phyloP scores from a whole-genome alignment of 169 alveolate species.

The Besnoitia besnoiti region DNA sequence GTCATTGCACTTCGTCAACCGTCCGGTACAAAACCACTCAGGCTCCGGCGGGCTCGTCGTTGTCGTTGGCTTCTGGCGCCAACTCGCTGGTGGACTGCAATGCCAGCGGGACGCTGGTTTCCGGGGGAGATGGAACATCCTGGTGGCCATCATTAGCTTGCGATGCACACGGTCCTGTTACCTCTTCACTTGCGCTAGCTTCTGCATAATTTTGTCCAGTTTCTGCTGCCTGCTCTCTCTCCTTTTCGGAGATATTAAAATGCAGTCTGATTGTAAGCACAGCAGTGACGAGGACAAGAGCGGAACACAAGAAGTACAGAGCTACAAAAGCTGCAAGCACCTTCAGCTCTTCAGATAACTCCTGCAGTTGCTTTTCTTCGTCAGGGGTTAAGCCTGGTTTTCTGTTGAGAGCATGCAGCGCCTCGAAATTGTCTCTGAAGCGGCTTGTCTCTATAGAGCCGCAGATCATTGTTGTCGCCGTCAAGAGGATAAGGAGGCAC shows the following conservation, averaged over 20 bases:
- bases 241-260: background rate
- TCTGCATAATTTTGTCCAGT: background rate
- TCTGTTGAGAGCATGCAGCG: background rate
- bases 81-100: too few species aligned
- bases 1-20: too few species aligned
- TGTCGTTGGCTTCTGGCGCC: too few species aligned
- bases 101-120: background rate
- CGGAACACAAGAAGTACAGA: background rate
- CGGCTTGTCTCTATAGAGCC: background rate
- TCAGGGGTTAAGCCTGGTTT: background rate
- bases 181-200: background rate
- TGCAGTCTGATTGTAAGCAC: background rate
- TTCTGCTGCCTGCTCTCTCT: background rate
- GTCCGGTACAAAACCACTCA: too few species aligned
- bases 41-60: too few species aligned
- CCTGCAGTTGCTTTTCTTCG: conserved; percentile 4
- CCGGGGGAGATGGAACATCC: background rate
- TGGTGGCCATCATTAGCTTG: background rate
- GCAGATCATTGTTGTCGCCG: background rate
- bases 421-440: background rate
- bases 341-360: background rate
- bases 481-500: background rate
- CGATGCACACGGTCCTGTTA: background rate
- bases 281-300: conserved; percentile 5
- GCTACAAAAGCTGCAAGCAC: conserved; percentile 22